Percentiles rank a stretch among this genome's conserved stretches.
Conservation (phyloP, 1,139 yeast species). For the Yamadazyma spencermartinsiae region DNA sequence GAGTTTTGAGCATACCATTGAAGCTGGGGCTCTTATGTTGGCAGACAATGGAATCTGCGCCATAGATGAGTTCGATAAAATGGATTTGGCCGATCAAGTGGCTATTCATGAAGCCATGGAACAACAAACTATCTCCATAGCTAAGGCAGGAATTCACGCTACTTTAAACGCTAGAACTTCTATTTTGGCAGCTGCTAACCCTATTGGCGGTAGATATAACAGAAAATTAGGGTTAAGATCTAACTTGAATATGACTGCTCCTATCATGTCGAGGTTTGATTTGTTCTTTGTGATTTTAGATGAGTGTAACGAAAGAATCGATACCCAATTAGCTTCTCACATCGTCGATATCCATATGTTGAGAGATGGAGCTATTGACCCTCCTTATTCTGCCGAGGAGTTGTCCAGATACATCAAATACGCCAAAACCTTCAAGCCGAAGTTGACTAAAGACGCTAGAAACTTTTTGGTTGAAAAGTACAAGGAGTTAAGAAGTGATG, state of each 20-base stretch:
- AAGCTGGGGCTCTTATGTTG: slow-evolving; percentile 98
- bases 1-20: slow-evolving; percentile 95
- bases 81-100: slow-evolving; percentile 94
- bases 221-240: slow-evolving; percentile 81
- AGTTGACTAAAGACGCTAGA: slow-evolving; percentile 80
- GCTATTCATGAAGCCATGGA: slow-evolving; percentile 99
- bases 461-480: slow-evolving; percentile 75
- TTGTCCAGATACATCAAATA: slow-evolving; percentile 85
- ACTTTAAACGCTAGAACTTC: slow-evolving; percentile 95
- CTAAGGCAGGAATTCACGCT: slow-evolving; percentile 98
- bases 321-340: slow-evolving; percentile 86
- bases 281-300: slow-evolving; percentile 91
- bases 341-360: slow-evolving; percentile 92
- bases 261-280: slow-evolving; percentile 98
- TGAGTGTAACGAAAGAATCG: slow-evolving; percentile 90
- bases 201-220: slow-evolving; percentile 93
- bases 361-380: slow-evolving; percentile 85
- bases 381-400: slow-evolving; percentile 90
- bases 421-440: slow-evolving; percentile 92
- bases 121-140: slow-evolving; percentile 96
- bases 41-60: slow-evolving; percentile 99
- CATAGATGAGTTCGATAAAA: slow-evolving; percentile 96
- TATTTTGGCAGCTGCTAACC: slow-evolving; percentile 96
- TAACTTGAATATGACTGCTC: slow-evolving; percentile 96
- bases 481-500: slow-evolving; percentile 86